Evolutionary conservation across 805 yeast genomes (phyloP), one percentile per base, ranked within the genome.

Genomic region (Cyberlindnera maritima): DNA sequence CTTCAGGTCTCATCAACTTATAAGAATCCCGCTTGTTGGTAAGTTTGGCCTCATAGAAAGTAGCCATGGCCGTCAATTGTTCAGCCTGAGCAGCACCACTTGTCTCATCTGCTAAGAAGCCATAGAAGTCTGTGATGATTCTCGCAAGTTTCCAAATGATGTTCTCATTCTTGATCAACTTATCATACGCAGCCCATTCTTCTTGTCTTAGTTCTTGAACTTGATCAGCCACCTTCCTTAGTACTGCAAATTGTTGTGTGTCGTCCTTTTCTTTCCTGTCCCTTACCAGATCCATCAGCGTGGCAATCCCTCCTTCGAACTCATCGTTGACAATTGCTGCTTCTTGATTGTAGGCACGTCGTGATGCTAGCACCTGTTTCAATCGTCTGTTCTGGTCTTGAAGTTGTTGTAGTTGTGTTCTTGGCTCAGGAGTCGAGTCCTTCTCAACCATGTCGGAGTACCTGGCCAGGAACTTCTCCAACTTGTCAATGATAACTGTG

Each of bases 351-450:
- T 50, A 52, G 5, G 21, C n/a, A 15, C 10, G 42, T 34, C 47
- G 50, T 3, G 43, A 31, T 3, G 14, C 43, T 12, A 56, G 39
- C 3, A 59, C 21, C 18, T 33, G 10, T 34, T 48, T 57, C 39
- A 59, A 28, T 41, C 48, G 39, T 21, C 9, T 4, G 39, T 57
- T 57, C 33, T 59, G 61, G 8, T 36, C 33, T 13, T 25, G 19
- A 8, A 59, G 44, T 19, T 41, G 41, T 17, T 37, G 39, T 37
- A 48, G 38, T 15, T 50, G 51, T 28, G 50, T 28, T 12, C n/a
- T 14, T 14, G 31, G 31, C 11, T 28, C 31, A 7, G 31, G 31
- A 12, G n/a, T 14, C 11, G 31, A 14, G 13, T 11, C n/a, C n/a
- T 28, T 7, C 4, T 28, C n/a, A 13, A 14, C 13, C 29, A 23